A percentile compares a stretch with the other conserved stretches of the same genome.
Conservation (phyloP, 768 basidiomycete species). For the Mycena galericulata region DNA sequence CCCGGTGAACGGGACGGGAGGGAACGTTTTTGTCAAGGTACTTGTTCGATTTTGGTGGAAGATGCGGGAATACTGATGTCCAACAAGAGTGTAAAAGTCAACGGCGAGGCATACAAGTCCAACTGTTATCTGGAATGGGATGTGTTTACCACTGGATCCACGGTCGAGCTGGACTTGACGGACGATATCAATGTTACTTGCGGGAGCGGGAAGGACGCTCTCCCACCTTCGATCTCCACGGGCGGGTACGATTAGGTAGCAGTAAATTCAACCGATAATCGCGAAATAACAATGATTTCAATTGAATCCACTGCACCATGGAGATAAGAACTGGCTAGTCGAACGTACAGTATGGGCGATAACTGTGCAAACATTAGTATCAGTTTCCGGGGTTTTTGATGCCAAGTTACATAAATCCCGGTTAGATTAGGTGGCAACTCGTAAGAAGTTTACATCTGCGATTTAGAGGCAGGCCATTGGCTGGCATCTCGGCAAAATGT, state of each 20-base stretch:
- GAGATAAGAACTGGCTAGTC: too few relatives aligned
- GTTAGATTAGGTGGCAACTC: too few relatives aligned
- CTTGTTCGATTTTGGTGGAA: not conserved
- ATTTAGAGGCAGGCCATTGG: too few relatives aligned
- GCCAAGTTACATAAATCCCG: too few relatives aligned
- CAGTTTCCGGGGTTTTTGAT: too few relatives aligned
- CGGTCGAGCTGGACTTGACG: conserved; percentile 67
- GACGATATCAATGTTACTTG: conserved; percentile 65
- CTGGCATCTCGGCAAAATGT: too few relatives aligned
- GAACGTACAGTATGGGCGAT: too few relatives aligned
- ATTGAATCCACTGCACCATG: too few relatives aligned
- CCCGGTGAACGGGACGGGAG: conserved; percentile 62
- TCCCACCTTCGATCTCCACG: conserved; percentile 75
- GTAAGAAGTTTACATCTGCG: too few relatives aligned
- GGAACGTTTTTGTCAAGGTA: conserved; percentile 70
- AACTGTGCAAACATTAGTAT: too few relatives aligned
- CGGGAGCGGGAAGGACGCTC: conserved; percentile 56
- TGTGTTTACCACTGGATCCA: conserved; percentile 64
- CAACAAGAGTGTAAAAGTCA: conserved; percentile 65
- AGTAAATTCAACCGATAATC: not conserved
- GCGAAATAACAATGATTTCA: not conserved
- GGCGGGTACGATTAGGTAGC: conserved; percentile 60
- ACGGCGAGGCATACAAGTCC: conserved; percentile 69
- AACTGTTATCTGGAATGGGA: conserved; percentile 78
- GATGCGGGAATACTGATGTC: not conserved